A percentile compares a stretch with the other conserved stretches of the same genome.
Evolutionary conservation across 768 basidiomycete species (phyloP).

Genomic region (Russula emetica): DNA sequence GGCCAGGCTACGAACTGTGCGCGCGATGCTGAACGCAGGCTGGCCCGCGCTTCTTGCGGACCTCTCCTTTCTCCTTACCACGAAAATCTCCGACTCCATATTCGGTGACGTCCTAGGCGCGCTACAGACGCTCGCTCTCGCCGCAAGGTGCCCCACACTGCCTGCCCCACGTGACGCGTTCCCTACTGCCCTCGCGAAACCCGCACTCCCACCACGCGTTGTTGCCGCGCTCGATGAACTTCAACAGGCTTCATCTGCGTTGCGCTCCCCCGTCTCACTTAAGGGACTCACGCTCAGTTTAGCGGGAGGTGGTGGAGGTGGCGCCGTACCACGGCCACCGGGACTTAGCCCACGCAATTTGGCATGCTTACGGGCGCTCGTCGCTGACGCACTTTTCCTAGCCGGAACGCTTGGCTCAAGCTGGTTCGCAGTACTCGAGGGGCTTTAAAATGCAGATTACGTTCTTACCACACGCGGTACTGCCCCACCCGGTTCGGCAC

Average conservation of each 20-base stretch:
- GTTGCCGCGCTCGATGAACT: constrained; percentile 76
- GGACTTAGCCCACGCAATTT: constrained; percentile 86
- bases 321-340: constrained; percentile 51
- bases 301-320: constrained; percentile 7
- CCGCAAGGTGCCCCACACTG: constrained; percentile 84
- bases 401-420: constrained; percentile 83
- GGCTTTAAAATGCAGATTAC: constrained; percentile 91
- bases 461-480: constrained; percentile 65
- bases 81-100: no score
- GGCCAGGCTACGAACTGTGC: no score
- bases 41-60: no score
- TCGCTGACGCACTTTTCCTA: constrained; percentile 72
- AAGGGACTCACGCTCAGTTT: constrained; percentile 62
- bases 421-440: constrained; percentile 90
- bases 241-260: constrained; percentile 47
- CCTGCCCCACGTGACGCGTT: constrained; percentile 90
- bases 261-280: constrained; percentile 52
- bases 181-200: constrained; percentile 83
- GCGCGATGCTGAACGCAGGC: no score
- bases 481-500: constrained; percentile 13
- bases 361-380: constrained; percentile 80
- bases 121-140: no score
- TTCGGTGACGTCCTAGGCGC: no score
- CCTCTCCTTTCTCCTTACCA: no score
- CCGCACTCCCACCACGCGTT: constrained; percentile 85